A percentile compares a stretch with the other conserved stretches of the same genome.
phyloP scores from a whole-genome alignment of 192 early-diverging fungal genomes.

The Coemansia sp. region DNA sequence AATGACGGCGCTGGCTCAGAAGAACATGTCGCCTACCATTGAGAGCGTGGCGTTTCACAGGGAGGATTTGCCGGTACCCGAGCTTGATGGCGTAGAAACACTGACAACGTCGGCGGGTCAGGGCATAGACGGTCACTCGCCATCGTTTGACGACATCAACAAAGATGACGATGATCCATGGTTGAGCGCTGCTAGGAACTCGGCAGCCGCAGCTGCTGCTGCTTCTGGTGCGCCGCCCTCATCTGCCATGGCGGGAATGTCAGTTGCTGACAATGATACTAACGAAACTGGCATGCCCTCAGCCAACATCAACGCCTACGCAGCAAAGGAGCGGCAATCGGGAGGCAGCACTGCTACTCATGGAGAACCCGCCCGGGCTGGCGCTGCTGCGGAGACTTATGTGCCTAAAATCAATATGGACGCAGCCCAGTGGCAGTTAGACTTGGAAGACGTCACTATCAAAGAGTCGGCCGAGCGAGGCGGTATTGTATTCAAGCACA shows the following conservation, averaged over 20 bases:
- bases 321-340: conserved; percentile 37
- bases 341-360: conserved; percentile 18
- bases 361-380: background rate
- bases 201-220: background rate
- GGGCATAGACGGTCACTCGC: background rate
- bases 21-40: conserved; percentile 78
- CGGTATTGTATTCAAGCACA: conserved; percentile 79
- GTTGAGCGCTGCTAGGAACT: conserved; percentile 34
- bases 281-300: conserved; percentile 22
- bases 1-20: conserved; percentile 73
- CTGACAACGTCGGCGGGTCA: conserved; percentile 19
- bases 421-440: conserved; percentile 53
- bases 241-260: conserved; percentile 32
- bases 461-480: conserved; percentile 61
- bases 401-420: conserved; percentile 55
- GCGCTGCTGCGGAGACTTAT: background rate
- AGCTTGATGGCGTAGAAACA: conserved; percentile 64
- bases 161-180: conserved; percentile 64
- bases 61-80: conserved; percentile 67
- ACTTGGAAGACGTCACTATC: conserved; percentile 58
- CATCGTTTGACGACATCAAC: conserved; percentile 30
- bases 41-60: conserved; percentile 68
- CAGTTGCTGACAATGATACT: conserved; percentile 13
- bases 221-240: conserved; percentile 16
- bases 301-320: conserved; percentile 27